These are phyloP conservation scores for Ophiostoma triangulosporum DNA, from an alignment of 2,329 filamentous ascomycete species.

Conservation along the genomic window DNA sequence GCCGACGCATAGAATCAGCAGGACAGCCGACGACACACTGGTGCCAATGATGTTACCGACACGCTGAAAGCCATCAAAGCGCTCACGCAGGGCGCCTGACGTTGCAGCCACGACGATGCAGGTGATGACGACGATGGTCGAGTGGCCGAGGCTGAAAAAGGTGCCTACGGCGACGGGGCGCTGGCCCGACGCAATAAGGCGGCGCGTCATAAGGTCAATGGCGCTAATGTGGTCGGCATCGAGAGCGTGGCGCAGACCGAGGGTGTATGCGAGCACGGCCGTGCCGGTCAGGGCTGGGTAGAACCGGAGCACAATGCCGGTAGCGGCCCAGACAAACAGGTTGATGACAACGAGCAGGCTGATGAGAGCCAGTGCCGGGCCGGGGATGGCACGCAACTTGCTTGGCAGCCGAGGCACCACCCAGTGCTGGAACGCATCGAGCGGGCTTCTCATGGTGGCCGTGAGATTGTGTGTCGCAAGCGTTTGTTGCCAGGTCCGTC, in stretches of 20 bases:
- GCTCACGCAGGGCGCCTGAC: conserved; percentile 64
- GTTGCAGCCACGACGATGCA: conserved; percentile 88
- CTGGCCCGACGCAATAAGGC: conserved; percentile 74
- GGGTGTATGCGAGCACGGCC: conserved; percentile 72
- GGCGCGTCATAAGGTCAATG: conserved; percentile 88
- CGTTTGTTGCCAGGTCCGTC: no score
- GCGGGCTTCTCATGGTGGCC: not conserved
- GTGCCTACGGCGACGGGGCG: conserved; percentile 84
- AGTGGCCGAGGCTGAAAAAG: conserved; percentile 88
- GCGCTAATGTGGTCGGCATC: conserved; percentile 84
- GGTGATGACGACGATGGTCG: conserved; percentile 81
- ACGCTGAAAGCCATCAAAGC: conserved; percentile 66
- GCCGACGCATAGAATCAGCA: conserved; percentile 68
- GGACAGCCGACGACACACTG: conserved; percentile 67
- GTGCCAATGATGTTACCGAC: conserved; percentile 85
- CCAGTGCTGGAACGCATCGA: conserved; percentile 3
- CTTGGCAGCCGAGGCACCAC: conserved; percentile 16
- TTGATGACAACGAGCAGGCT: conserved; percentile 36
- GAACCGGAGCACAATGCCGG: conserved; percentile 38
- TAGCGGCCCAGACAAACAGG: conserved; percentile 38
- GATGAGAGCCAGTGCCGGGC: conserved; percentile 34
- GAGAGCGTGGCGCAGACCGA: conserved; percentile 86
- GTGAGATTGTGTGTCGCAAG: not conserved
- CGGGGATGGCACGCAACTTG: conserved; percentile 19
- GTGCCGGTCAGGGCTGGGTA: conserved; percentile 57